Conservation (phyloP, 371 early-diverging fungal genomes). For the Circinella minor region DNA sequence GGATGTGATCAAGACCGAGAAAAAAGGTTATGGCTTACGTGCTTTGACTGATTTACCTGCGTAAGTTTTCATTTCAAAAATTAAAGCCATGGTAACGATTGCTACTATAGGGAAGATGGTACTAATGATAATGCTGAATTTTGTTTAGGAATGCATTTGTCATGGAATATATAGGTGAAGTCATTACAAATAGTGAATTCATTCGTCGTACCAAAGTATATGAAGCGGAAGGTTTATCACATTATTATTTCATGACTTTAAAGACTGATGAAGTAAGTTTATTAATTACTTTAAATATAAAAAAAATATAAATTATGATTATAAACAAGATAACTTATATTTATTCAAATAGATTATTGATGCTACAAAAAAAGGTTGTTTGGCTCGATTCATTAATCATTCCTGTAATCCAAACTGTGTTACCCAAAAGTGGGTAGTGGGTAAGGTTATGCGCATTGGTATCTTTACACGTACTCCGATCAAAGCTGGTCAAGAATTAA, state of each 20-base stretch:
- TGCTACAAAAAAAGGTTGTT: constrained; percentile 90
- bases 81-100: neutral
- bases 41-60: constrained; percentile 66
- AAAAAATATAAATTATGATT: too few species aligned
- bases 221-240: constrained; percentile 77
- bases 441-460: constrained; percentile 78
- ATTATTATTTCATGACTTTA: constrained; percentile 97
- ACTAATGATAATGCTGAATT: too few species aligned
- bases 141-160: constrained; percentile 71
- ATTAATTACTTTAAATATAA: neutral
- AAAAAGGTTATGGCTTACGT: constrained; percentile 92
- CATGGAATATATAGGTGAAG: constrained; percentile 97
- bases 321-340: too few species aligned
- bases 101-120: neutral
- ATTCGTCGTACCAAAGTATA: constrained; percentile 83
- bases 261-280: constrained; percentile 81
- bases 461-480: constrained; percentile 78
- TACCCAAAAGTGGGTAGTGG: constrained; percentile 89
- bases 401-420: constrained; percentile 92
- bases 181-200: constrained; percentile 81
- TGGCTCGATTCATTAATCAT: constrained; percentile 94
- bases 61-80: constrained; percentile 46
- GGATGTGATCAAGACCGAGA: constrained; percentile 84
- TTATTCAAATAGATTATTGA: constrained; percentile 74
- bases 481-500: constrained; percentile 81